phyloP scores from a whole-genome alignment of 768 basidiomycete species.

The Mycena metata region DNA sequence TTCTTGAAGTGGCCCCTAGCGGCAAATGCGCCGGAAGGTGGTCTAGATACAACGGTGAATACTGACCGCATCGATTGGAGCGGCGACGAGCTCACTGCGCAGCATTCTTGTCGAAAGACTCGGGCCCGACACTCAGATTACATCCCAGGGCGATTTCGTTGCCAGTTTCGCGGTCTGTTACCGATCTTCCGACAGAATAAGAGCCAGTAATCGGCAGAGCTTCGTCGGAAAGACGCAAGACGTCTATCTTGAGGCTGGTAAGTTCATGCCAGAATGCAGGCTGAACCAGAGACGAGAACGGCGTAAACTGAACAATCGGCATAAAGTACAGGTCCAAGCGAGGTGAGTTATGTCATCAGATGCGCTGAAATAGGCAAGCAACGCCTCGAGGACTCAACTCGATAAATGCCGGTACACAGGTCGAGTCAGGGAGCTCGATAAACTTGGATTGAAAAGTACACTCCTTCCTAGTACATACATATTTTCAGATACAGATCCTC shows the following conservation, averaged over 20 bases:
- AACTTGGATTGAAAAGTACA: too few relatives aligned
- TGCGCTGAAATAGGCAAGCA: not conserved
- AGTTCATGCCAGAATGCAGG: constrained; percentile 96
- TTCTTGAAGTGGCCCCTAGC: constrained; percentile 86
- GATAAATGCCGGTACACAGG: too few relatives aligned
- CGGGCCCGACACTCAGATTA: constrained; percentile 73
- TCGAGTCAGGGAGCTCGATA: too few relatives aligned
- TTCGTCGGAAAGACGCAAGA: constrained; percentile 84
- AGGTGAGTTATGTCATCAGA: not conserved
- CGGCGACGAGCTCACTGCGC: constrained; percentile 54
- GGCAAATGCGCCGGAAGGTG: constrained; percentile 62
- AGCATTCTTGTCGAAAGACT: constrained; percentile 67
- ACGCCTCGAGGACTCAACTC: not conserved
- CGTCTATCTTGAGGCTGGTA: constrained; percentile 90
- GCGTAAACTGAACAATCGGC: constrained; percentile 88
- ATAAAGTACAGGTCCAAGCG: constrained; percentile 42
- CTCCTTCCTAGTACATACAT: too few relatives aligned
- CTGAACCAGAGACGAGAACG: constrained; percentile 88
- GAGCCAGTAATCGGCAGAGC: constrained; percentile 73
- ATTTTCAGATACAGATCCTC: too few relatives aligned
- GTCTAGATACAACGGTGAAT: constrained; percentile 48
- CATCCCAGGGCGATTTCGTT: constrained; percentile 80
- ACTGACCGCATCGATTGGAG: constrained; percentile 18
- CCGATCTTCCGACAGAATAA: constrained; percentile 77
- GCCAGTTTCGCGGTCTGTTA: constrained; percentile 84